These are phyloP conservation scores for Mrakiaceae sp. DNA, from an alignment of 1,284 basidiomycete genomes.

Conservation along the genomic window DNA sequence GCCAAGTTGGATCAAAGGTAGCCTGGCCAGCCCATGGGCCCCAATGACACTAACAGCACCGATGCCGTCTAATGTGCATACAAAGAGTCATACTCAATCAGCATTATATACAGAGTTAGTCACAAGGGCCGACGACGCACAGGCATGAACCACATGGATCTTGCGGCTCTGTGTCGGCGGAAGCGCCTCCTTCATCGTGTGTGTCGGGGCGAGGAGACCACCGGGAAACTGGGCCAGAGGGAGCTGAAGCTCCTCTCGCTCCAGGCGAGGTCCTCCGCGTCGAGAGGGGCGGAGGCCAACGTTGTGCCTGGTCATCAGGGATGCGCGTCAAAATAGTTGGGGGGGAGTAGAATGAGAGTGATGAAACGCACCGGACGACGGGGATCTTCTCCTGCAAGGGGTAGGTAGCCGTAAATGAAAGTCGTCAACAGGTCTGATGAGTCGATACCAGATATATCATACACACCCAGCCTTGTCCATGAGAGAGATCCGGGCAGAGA, in stretches of 20 bases:
- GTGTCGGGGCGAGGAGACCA: no score
- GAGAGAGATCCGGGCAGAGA: constrained; percentile 3
- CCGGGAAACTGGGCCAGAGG: not conserved
- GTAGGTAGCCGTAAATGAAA: not conserved
- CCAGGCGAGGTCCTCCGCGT: constrained; percentile 9
- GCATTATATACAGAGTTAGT: no score
- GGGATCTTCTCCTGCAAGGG: constrained; percentile 4
- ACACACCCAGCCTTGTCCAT: constrained; percentile 4
- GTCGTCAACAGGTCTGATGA: not conserved
- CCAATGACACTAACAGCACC: no score
- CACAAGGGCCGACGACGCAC: no score
- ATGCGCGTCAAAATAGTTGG: no score
- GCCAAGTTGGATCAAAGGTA: no score
- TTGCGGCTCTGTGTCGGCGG: not conserved
- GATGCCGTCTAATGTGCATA: no score
- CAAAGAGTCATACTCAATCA: no score
- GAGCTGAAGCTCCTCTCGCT: constrained; percentile 3
- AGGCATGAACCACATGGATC: no score
- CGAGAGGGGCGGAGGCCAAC: constrained; percentile 15
- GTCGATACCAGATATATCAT: not conserved
- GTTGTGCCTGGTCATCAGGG: not conserved
- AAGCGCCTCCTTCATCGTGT: no score
- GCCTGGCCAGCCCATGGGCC: no score
- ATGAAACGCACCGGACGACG: not conserved
- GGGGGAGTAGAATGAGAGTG: no score